phyloP scores from a whole-genome alignment of 352 stramenopile species.

The Phytophthora macrochlamydospora region DNA sequence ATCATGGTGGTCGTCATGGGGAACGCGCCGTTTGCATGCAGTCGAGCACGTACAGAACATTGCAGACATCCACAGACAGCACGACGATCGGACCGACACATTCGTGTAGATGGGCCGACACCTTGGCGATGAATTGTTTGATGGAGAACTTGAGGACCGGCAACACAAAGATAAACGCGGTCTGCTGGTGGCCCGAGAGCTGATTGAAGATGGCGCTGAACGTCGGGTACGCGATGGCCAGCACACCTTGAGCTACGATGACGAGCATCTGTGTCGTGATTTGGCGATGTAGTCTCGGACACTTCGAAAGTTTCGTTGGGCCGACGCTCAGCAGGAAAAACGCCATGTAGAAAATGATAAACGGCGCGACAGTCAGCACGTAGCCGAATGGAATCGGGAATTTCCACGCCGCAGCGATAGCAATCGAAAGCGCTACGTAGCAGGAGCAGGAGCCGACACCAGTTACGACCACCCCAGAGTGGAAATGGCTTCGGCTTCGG shows the following conservation, averaged over 20 bases:
- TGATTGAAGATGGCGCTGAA: conserved; percentile 11
- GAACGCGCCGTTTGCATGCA: conserved; percentile 28
- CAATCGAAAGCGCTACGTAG: conserved; percentile 1
- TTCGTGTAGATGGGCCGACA: conserved; percentile 13
- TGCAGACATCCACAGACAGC: conserved; percentile 28
- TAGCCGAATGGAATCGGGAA: conserved; percentile 23
- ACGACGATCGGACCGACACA: conserved; percentile 11
- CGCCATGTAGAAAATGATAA: conserved; percentile 2
- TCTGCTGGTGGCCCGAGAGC: not conserved
- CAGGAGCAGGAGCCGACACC: not conserved
- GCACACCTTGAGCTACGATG: conserved; percentile 8
- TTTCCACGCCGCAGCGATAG: conserved; percentile 2
- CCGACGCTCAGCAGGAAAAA: conserved; percentile 4
- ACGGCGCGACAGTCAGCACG: not conserved
- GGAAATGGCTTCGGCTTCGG: conserved; percentile 1
- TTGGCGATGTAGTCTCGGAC: conserved; percentile 4
- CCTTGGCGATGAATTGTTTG: conserved; percentile 14
- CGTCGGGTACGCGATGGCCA: conserved; percentile 10
- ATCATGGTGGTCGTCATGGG: not conserved
- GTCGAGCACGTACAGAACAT: conserved; percentile 23
- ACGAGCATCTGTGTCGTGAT: conserved; percentile 1
- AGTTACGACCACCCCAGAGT: not conserved
- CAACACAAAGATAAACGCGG: conserved; percentile 1
- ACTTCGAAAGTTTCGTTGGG: not conserved
- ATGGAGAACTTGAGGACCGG: conserved; percentile 17